phyloP scores from a whole-genome alignment of 2,329 filamentous ascomycete genomes.

The Colletotrichum horii region DNA sequence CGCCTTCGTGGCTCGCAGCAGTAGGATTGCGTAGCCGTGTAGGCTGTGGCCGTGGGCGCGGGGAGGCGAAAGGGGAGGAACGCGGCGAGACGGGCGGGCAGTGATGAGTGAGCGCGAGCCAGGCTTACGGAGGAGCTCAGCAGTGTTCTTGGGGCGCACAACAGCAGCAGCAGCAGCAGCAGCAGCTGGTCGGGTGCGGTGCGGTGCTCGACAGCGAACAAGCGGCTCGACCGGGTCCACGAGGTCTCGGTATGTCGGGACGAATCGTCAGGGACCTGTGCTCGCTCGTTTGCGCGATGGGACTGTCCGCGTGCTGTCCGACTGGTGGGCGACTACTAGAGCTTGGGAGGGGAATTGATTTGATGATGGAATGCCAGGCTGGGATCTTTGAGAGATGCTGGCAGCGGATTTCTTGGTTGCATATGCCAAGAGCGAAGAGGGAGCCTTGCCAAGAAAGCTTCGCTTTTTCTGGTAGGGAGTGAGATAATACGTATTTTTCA shows the following conservation, averaged over 20 bases:
- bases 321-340: not conserved
- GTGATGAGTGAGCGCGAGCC: not conserved
- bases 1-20: slow-evolving; percentile 17
- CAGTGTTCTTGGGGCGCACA: not conserved
- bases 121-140: not conserved
- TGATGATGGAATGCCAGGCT: slow-evolving; percentile 22
- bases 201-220: not conserved
- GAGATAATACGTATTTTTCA: too few relatives aligned
- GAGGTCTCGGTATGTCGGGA: slow-evolving; percentile 18
- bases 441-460: slow-evolving; percentile 27
- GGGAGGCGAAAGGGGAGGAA: not conserved
- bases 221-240: slow-evolving; percentile 17
- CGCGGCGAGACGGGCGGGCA: not conserved
- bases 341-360: slow-evolving; percentile 18
- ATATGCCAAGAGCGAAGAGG: slow-evolving; percentile 26
- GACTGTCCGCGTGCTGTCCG: not conserved
- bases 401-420: slow-evolving; percentile 23
- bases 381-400: slow-evolving; percentile 23
- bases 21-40: not conserved
- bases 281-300: slow-evolving; percentile 1
- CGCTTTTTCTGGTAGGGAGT: slow-evolving; percentile 24
- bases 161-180: not conserved
- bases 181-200: not conserved
- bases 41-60: not conserved
- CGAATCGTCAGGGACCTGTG: slow-evolving; percentile 11